phyloP scores from a whole-genome alignment of 1,139 yeast species.

The Kurtzmaniella quercitrusa region DNA sequence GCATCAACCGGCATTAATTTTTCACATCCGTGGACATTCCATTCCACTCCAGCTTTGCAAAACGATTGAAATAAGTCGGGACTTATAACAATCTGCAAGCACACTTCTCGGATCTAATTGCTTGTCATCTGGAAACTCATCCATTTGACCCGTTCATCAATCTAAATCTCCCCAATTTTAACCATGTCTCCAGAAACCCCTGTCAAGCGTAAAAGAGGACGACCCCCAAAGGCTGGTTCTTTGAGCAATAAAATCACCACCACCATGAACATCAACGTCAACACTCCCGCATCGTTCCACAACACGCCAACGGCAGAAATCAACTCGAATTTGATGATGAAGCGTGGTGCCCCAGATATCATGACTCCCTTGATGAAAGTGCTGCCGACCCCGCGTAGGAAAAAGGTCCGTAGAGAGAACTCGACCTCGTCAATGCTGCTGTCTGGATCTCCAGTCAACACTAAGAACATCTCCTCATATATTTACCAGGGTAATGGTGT shows the following conservation, averaged over 20 bases:
- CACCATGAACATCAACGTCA: conserved; percentile 41
- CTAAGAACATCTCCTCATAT: background rate
- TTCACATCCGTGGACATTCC: too few species aligned
- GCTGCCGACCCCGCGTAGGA: conserved; percentile 23
- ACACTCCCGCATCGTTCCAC: conserved; percentile 27
- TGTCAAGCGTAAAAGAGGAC: conserved; percentile 39
- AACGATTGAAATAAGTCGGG: too few species aligned
- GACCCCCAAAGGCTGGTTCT: conserved; percentile 46
- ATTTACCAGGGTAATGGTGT: background rate
- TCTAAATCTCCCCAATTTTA: background rate
- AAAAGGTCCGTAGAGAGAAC: conserved; percentile 1
- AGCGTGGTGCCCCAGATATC: conserved; percentile 43
- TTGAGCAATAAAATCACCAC: conserved; percentile 37
- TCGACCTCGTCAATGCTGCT: background rate
- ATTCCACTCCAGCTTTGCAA: too few species aligned
- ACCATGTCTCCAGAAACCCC: conserved; percentile 15
- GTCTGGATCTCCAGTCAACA: conserved; percentile 1
- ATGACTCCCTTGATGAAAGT: conserved; percentile 47
- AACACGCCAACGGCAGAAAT: conserved; percentile 31
- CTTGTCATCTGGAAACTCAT: too few species aligned
- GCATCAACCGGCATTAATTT: too few species aligned
- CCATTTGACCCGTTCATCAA: too few species aligned
- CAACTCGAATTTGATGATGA: conserved; percentile 37
- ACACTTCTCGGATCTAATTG: too few species aligned
- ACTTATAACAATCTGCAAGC: too few species aligned